Evolutionary conservation across 371 early-diverging fungal genomes (phyloP).

Genomic region (Lichtheimia corymbifera): DNA sequence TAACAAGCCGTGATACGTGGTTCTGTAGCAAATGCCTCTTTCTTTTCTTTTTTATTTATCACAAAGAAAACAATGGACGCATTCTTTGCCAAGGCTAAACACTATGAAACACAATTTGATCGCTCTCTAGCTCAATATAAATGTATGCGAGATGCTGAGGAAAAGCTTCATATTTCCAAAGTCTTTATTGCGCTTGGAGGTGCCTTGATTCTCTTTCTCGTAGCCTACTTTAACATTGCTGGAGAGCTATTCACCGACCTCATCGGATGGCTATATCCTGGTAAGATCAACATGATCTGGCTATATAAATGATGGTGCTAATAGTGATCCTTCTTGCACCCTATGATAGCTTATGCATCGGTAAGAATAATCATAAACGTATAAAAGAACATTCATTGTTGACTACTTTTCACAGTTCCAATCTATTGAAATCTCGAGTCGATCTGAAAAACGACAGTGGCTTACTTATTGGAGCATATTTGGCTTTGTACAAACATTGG

Average conservation of each 20-base stretch:
- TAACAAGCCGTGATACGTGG: background rate
- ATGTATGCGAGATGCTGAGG: constrained; percentile 15
- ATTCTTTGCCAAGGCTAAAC: constrained; percentile 14
- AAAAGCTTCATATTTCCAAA: constrained; percentile 65
- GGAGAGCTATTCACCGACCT: constrained; percentile 77
- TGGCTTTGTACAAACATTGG: constrained; percentile 63
- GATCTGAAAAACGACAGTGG: constrained; percentile 73
- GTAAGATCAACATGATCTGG: constrained; percentile 25
- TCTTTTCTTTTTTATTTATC: constrained; percentile 2
- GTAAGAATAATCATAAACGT: constrained; percentile 9
- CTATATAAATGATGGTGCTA: background rate
- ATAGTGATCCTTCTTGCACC: background rate
- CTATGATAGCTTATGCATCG: constrained; percentile 12
- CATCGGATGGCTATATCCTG: constrained; percentile 88
- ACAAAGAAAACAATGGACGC: constrained; percentile 2
- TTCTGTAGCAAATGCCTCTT: background rate
- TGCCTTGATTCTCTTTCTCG: constrained; percentile 57
- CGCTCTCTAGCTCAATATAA: constrained; percentile 14
- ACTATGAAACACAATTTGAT: constrained; percentile 15
- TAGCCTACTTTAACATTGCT: constrained; percentile 90
- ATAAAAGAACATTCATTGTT: background rate
- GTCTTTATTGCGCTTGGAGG: constrained; percentile 74
- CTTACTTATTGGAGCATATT: constrained; percentile 68
- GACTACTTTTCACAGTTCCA: constrained; percentile 36
- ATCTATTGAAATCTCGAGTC: constrained; percentile 70